These are phyloP conservation scores for Coniella lustricola DNA, from an alignment of 2,329 filamentous ascomycete genomes.

Conservation along the genomic window DNA sequence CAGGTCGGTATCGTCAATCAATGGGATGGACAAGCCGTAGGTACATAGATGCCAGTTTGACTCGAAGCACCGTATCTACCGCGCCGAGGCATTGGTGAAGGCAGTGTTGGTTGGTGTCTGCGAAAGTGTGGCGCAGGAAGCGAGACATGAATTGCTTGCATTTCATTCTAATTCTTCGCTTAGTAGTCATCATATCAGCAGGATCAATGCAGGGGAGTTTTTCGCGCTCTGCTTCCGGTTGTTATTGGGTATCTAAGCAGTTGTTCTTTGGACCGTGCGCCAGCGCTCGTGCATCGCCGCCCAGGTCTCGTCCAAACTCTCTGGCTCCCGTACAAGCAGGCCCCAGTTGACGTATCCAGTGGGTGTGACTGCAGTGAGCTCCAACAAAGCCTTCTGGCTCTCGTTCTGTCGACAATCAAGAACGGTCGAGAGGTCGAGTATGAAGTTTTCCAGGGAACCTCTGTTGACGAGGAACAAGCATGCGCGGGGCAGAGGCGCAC, in stretches of 20 bases:
- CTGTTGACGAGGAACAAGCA: slow-evolving; percentile 70
- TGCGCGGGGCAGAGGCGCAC: slow-evolving; percentile 30
- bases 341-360: not conserved
- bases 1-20: too few species aligned
- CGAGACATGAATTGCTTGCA: too few species aligned
- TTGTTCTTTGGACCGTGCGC: not conserved
- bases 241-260: not conserved
- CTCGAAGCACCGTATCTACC: too few species aligned
- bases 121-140: too few species aligned
- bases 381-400: not conserved
- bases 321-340: not conserved
- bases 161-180: too few species aligned
- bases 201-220: too few species aligned
- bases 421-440: slow-evolving; percentile 55
- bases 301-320: not conserved
- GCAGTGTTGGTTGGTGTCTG: too few species aligned
- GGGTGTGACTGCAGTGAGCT: not conserved
- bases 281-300: not conserved
- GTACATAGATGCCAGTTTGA: too few species aligned
- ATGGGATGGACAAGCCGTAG: too few species aligned
- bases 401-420: slow-evolving; percentile 49
- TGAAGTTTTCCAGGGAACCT: slow-evolving; percentile 62
- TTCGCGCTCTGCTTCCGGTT: too few species aligned
- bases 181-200: too few species aligned
- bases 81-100: too few species aligned